Evolutionary conservation across 2,329 filamentous ascomycete species (phyloP), one percentile per base, ranked within the genome.

Genomic region (Dendrostoma leiphaemia): DNA sequence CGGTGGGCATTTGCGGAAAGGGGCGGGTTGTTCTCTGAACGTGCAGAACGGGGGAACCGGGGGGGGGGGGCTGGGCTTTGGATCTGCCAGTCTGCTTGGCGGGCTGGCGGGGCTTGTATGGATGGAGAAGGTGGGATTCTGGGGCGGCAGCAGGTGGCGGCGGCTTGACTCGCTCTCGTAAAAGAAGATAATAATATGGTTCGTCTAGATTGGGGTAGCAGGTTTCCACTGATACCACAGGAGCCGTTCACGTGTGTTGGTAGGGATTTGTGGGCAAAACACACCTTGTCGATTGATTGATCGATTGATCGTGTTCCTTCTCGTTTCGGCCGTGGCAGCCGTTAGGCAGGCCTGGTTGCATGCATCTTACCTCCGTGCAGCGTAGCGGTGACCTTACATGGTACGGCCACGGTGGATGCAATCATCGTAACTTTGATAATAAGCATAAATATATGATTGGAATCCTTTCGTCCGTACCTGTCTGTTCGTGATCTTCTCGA

Each of bases 121-220:
- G 41, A 44, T 31, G 10, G 3, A 44, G 41, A 44, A 44, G 41
- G 41, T 44, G 41, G 26, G n/a, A 44, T 29, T 17, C n/a, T n/a
- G n/a, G n/a, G n/a, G n/a, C n/a, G n/a, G n/a, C n/a, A n/a, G n/a
- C n/a, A n/a, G n/a, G n/a, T n/a, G n/a, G n/a, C n/a, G n/a, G n/a
- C n/a, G n/a, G 34, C 24, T 38, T 40, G 47, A 49, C 47, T 49
- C 47, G 47, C 24, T 24, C 47, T 21, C 34, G 31, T 40, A 49
- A 49, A 26, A 31, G 34, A 24, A 38, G 31, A 38, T n/a, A n/a
- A n/a, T n/a, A n/a, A n/a, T n/a, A n/a, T n/a, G n/a, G n/a, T n/a
- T n/a, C n/a, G n/a, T n/a, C n/a, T 44, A 47, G 15, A 23, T 15
- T 47, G 43, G 10, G n/a, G n/a, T n/a, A n/a, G n/a, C n/a, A n/a